These are phyloP conservation scores for Solanum gandarillasii DNA, from an alignment of 257 asterid genomes.

Conservation along the genomic window DNA sequence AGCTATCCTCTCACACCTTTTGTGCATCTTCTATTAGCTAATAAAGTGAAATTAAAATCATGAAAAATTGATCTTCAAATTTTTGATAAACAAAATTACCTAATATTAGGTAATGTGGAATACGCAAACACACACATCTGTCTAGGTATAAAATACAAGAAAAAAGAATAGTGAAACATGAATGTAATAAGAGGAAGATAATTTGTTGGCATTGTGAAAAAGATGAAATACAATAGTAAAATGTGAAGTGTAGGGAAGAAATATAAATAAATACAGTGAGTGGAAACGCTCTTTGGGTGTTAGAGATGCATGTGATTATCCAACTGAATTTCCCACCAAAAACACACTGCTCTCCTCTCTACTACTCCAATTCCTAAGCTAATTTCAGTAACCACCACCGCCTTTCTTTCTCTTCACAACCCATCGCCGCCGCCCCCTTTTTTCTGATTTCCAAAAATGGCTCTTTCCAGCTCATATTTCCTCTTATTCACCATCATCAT, in stretches of 20 bases:
- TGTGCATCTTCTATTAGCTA: background rate
- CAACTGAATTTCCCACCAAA: slow-evolving; percentile 74
- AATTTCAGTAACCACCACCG: background rate
- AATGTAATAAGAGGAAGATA: background rate
- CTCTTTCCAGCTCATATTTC: slow-evolving; percentile 3
- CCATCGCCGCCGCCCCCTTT: background rate
- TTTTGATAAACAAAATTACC: background rate
- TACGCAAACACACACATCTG: background rate
- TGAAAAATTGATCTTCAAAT: too few species aligned
- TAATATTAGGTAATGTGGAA: too few species aligned
- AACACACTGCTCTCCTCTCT: slow-evolving; percentile 19
- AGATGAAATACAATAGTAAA: too few species aligned
- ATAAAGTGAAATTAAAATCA: background rate
- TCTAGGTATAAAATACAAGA: too few species aligned
- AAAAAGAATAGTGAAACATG: too few species aligned
- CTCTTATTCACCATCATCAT: slow-evolving; percentile 10
- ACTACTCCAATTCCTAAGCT: background rate
- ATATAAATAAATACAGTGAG: background rate
- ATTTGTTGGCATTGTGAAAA: background rate
- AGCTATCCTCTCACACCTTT: background rate
- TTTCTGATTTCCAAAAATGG: slow-evolving; percentile 14
- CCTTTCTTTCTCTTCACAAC: background rate
- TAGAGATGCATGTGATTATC: background rate
- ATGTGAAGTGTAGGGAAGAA: background rate
- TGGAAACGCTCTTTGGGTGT: background rate